These are phyloP conservation scores for Hymenoscyphus albidus DNA, from an alignment of 2,329 filamentous ascomycete species.

Conservation along the genomic window DNA sequence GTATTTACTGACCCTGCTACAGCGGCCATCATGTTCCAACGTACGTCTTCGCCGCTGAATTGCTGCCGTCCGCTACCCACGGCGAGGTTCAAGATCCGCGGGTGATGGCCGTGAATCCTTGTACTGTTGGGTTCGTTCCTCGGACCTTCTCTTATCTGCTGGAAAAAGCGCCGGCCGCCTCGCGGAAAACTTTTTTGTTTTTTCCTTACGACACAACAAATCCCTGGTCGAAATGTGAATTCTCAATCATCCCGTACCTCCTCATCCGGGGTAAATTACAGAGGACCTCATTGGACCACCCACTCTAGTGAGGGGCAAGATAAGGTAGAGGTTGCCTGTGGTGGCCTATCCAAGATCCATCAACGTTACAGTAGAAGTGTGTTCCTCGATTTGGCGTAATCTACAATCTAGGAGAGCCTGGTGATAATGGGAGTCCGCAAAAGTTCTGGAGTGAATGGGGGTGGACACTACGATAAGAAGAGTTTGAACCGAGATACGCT, in stretches of 20 bases:
- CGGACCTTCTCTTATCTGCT: conserved; percentile 1
- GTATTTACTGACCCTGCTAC: too few species aligned
- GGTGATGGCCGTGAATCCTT: background rate
- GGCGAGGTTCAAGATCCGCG: background rate
- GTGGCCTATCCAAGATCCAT: background rate
- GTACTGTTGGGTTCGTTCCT: background rate
- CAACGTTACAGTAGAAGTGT: background rate
- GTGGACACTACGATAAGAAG: background rate
- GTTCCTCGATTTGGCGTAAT: background rate
- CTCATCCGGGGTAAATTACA: background rate
- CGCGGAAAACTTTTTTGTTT: background rate
- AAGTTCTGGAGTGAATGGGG: background rate
- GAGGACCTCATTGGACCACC: background rate
- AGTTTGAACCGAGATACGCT: background rate
- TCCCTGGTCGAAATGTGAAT: background rate
- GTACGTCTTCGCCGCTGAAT: too few species aligned
- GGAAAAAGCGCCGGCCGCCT: background rate
- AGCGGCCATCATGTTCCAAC: too few species aligned
- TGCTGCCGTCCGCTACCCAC: too few species aligned
- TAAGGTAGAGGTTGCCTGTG: background rate
- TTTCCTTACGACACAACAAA: background rate
- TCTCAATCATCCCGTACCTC: background rate
- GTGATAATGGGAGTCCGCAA: background rate
- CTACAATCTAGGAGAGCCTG: background rate
- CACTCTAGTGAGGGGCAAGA: background rate